Evolutionary conservation across 106 monocot species (phyloP), one percentile per base, ranked within the genome.

Genomic region (Hemerocallis citrina): DNA sequence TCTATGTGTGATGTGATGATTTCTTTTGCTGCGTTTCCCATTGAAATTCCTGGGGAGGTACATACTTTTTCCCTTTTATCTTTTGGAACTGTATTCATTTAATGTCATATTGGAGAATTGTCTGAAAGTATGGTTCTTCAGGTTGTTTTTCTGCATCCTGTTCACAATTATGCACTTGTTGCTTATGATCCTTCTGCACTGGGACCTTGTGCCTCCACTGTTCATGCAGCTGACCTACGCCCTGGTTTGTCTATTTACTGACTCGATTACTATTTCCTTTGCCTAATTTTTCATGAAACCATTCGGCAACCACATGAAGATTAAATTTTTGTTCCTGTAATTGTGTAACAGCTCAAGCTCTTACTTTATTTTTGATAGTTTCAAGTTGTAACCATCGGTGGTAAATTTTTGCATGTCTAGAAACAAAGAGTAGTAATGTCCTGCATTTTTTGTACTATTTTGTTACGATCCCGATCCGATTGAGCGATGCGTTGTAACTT

Each of bases 11-110:
- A 95, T 69, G 81, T 95, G 16, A 84, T 95, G 83, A 73, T 95
- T 46, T 95, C 94, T 48, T 89, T 95, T 78, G 89, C 89, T 67
- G 94, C 94, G 45, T 86, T 78, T 74, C 89, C 94, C 9, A 90
- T 95, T 34, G 94, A 95, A 86, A 84, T 90, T 74, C 89, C 89
- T 65, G 94, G 80, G 21, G 94, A 95, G 82, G 89, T 94, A 76
- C 45, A 40, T 69, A n/a, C n/a, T n/a, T n/a, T n/a, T n/a, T n/a
- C 13, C 47, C 1, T 46, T 19, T 70, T 21, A 14, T 12, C 22
- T 10, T 52, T 2, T 33, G 35, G 3, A 7, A 25, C 34, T 63
- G 1, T 46, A 24, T 21, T 10, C 7, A 45, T 43, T 57, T 19
- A 11, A 7, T 21, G 51, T 37, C 12, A 25, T 62, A 40, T n/a